phyloP scores from a whole-genome alignment of 2,329 filamentous ascomycete genomes.

The Scedosporium dehoogii region DNA sequence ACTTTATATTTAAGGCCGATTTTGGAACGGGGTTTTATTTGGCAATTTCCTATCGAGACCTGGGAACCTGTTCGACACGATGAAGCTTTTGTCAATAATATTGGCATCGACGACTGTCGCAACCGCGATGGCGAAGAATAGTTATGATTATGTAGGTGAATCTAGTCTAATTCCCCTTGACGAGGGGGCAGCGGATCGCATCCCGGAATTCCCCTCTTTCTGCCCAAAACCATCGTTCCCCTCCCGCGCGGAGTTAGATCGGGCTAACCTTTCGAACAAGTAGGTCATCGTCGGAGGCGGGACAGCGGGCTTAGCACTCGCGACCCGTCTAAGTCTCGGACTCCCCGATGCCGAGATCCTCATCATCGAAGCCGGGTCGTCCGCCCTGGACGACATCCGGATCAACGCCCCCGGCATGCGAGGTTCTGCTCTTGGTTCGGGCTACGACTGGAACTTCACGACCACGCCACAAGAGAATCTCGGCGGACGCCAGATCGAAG shows the following conservation, averaged over 20 bases:
- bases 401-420: slow-evolving; percentile 24
- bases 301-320: slow-evolving; percentile 22
- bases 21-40: too few species aligned
- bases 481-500: slow-evolving; percentile 26
- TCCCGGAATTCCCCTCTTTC: not conserved
- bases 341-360: slow-evolving; percentile 19
- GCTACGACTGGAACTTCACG: slow-evolving; percentile 33
- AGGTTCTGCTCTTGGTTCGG: slow-evolving; percentile 17
- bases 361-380: slow-evolving; percentile 19
- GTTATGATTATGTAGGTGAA: slow-evolving; percentile 3
- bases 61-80: not conserved
- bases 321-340: slow-evolving; percentile 20
- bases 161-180: too few species aligned
- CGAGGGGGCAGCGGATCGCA: not conserved
- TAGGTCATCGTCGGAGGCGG: slow-evolving; percentile 23
- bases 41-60: too few species aligned
- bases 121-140: not conserved
- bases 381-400: slow-evolving; percentile 18
- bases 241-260: not conserved
- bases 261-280: not conserved
- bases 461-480: slow-evolving; percentile 28
- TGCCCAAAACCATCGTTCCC: not conserved
- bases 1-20: too few species aligned
- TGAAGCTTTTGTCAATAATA: not conserved
- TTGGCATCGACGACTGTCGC: not conserved